Conservation (phyloP, 2,329 filamentous ascomycete species). For the Penicillium nordicum region DNA sequence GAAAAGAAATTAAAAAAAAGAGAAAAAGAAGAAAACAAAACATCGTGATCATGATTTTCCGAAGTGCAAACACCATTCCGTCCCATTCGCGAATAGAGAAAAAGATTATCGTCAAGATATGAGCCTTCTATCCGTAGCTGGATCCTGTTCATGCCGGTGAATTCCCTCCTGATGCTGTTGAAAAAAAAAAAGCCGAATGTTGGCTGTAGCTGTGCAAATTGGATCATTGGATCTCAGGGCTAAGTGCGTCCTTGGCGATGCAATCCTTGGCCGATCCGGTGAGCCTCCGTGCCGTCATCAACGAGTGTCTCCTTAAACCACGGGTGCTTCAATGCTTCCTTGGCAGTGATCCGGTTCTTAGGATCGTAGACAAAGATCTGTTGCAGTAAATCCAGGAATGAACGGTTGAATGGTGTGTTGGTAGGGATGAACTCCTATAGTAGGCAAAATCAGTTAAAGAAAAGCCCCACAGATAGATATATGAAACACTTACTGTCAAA, state of each 20-base stretch:
- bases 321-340: slow-evolving; percentile 62
- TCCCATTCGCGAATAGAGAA: slow-evolving; percentile 20
- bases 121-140: slow-evolving; percentile 24
- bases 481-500: slow-evolving; percentile 48
- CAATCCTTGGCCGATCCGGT: slow-evolving; percentile 52
- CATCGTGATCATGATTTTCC: slow-evolving; percentile 27
- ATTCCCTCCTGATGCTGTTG: slow-evolving; percentile 4
- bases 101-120: slow-evolving; percentile 20
- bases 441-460: slow-evolving; percentile 14
- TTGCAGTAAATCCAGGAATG: slow-evolving; percentile 61
- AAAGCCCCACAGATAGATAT: not conserved
- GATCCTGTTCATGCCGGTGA: slow-evolving; percentile 19
- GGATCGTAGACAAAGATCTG: slow-evolving; percentile 66
- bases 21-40: slow-evolving; percentile 12
- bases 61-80: slow-evolving; percentile 19
- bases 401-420: slow-evolving; percentile 57
- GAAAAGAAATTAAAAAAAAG: slow-evolving; percentile 5
- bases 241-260: slow-evolving; percentile 28
- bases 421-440: slow-evolving; percentile 60
- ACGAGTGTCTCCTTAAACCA: slow-evolving; percentile 64
- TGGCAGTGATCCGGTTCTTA: slow-evolving; percentile 61
- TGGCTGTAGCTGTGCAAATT: slow-evolving; percentile 1
- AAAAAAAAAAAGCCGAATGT: not conserved
- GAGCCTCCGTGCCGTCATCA: slow-evolving; percentile 64
- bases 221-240: not conserved